Evolutionary conservation across 2,329 filamentous ascomycete genomes (phyloP), one percentile per base, ranked within the genome.

Genomic region (Nothopassalora personata): DNA sequence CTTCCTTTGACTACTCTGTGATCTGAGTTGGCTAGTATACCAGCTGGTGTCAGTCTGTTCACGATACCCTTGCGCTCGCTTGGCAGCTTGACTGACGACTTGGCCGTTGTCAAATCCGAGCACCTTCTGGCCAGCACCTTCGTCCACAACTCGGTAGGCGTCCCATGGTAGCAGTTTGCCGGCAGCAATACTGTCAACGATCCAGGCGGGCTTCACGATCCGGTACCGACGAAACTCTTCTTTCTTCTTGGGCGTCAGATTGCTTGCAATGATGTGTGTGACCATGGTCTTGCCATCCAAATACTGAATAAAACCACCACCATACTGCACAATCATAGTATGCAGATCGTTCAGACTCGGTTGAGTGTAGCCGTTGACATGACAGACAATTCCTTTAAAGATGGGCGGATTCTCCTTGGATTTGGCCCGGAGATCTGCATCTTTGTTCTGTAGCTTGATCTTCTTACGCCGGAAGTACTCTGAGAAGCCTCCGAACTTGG

Each of bases 391-490:
- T 0, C 91, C 91, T 66, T 88, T 90, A 80, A 99, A 99, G 54
- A 99, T 91, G 62, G 84, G 85, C 9, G 91, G 90, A 64, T 89
- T 90, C 65, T 87, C 86, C 0, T 78, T 75, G 1, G 86, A 83
- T 4, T 84, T 79, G 33, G 88, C 82, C 59, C 93, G 86, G 48
- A 96, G 79, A 56, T 96, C 85, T 8, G 86, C 86, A 75, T 99
- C 94, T 31, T 94, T 83, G 70, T 99, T 99, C 74, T 97, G 94
- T 3, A 99, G 82, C 72, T 99, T 99, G 74, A 96, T 86, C 80
- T 96, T 97, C 79, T 99, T 99, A 57, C 92, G 87, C 53, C 92
- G 83, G 72, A 97, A 95, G 74, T 97, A 99, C 70, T 97, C 93
- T 27, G 81, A 76, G 69, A 97, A 95, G 8, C 92, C 93, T 28